These are phyloP conservation scores for Phytopythium chamaehyphon DNA, from an alignment of 352 stramenopile species.

Conservation along the genomic window DNA sequence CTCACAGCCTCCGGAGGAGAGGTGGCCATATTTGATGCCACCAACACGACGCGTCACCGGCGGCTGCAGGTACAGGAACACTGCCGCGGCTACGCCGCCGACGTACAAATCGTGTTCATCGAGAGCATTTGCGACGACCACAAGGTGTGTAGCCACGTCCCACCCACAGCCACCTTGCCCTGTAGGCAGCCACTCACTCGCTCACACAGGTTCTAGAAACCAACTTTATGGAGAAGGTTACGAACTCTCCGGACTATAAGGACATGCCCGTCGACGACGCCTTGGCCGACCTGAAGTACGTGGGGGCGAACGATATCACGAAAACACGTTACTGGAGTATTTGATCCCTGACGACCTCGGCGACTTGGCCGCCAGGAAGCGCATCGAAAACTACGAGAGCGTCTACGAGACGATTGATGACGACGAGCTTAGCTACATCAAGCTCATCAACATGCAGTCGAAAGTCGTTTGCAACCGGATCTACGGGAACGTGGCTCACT, in stretches of 20 bases:
- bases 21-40: conserved; percentile 75
- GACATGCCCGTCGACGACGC: conserved; percentile 39
- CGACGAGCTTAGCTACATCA: conserved; percentile 71
- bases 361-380: conserved; percentile 12
- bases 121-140: conserved; percentile 82
- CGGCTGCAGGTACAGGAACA: conserved; percentile 18
- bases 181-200: too few relatives aligned
- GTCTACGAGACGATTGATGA: conserved; percentile 61
- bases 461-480: conserved; percentile 55
- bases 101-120: conserved; percentile 68
- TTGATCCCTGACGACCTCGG: too few relatives aligned
- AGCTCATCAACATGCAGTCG: conserved; percentile 64
- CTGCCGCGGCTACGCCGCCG: conserved; percentile 15
- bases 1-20: conserved; percentile 30
- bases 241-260: conserved; percentile 58
- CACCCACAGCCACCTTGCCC: too few relatives aligned
- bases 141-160: conserved; percentile 6
- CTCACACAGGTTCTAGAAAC: conserved; percentile 38
- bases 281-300: conserved; percentile 48
- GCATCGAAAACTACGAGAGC: conserved; percentile 66
- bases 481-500: conserved; percentile 41
- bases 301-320: too few relatives aligned
- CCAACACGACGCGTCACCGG: conserved; percentile 59
- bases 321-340: too few relatives aligned
- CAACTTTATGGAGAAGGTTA: conserved; percentile 49